phyloP scores from a whole-genome alignment of 1,284 basidiomycete species.

The Apiotrichum laibachii region DNA sequence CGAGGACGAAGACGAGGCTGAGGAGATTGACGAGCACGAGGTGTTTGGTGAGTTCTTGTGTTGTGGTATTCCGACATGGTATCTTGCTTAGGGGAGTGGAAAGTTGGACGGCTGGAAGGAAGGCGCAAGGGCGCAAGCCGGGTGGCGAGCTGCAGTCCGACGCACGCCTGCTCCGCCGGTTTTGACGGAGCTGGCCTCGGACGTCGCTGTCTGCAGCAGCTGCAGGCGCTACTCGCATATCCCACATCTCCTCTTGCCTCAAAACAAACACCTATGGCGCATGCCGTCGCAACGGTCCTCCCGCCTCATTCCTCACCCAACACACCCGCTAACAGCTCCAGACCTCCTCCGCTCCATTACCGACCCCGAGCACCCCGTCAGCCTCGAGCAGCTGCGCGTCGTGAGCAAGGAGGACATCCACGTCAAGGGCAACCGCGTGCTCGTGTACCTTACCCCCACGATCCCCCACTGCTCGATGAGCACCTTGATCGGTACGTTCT shows the following conservation, averaged over 20 bases:
- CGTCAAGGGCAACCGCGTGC: constrained; percentile 68
- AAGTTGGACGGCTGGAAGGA: too few relatives aligned
- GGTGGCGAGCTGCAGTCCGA: neutral
- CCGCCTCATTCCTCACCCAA: too few relatives aligned
- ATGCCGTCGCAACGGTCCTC: too few relatives aligned
- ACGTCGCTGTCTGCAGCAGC: too few relatives aligned
- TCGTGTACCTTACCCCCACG: constrained; percentile 92
- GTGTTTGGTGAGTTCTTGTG: constrained; percentile 54
- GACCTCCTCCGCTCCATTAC: constrained; percentile 89
- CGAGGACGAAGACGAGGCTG: constrained; percentile 42
- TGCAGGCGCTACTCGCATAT: too few relatives aligned
- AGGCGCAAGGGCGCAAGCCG: too few relatives aligned
- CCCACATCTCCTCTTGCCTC: too few relatives aligned
- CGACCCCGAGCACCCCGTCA: constrained; percentile 93
- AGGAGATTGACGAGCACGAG: constrained; percentile 61
- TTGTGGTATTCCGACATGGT: too few relatives aligned
- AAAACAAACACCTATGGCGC: too few relatives aligned
- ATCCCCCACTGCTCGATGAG: constrained; percentile 99
- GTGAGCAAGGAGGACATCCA: constrained; percentile 85
- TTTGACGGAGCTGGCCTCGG: too few relatives aligned
- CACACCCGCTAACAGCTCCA: constrained; percentile 52
- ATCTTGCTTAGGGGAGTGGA: neutral
- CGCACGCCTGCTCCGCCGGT: too few relatives aligned
- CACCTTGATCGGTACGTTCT: constrained; percentile 74
- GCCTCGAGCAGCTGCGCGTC: constrained; percentile 94